These are phyloP conservation scores for Pelargonium nanum DNA, from an alignment of 345 rosid species.

Conservation along the genomic window DNA sequence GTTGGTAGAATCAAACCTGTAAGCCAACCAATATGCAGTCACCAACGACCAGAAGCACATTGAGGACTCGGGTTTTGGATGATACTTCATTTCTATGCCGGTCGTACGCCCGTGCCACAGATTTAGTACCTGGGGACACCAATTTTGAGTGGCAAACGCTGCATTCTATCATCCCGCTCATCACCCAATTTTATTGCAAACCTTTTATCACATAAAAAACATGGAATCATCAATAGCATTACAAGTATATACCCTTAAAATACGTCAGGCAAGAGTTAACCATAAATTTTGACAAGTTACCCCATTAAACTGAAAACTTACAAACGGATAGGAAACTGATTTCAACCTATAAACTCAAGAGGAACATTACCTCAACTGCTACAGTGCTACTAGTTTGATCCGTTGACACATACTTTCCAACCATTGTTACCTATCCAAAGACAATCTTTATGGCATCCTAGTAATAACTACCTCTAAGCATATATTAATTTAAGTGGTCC, in stretches of 20 bases:
- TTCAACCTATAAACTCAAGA: neutral
- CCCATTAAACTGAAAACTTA: neutral
- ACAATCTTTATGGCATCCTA: too few relatives aligned
- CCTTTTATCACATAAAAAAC: neutral
- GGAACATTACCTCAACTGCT: neutral
- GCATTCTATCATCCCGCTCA: constrained; percentile 25
- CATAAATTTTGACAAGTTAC: neutral
- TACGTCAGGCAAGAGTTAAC: neutral
- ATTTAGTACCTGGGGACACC: constrained; percentile 27
- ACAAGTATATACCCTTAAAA: neutral
- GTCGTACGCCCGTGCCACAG: constrained; percentile 51
- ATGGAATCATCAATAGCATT: neutral
- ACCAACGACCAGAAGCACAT: constrained; percentile 54
- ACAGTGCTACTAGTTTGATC: neutral
- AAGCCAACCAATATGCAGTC: constrained; percentile 59
- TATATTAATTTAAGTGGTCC: neutral
- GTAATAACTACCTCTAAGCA: neutral
- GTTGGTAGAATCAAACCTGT: constrained; percentile 23
- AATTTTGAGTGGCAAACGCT: constrained; percentile 31
- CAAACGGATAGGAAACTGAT: neutral
- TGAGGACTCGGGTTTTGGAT: constrained; percentile 40
- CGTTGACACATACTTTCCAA: neutral
- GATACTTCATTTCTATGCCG: constrained; percentile 31
- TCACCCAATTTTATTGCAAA: constrained; percentile 3
- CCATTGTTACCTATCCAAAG: neutral